These are phyloP conservation scores for Smittium mucronatum DNA, from an alignment of 371 early-diverging fungal genomes.

Conservation along the genomic window DNA sequence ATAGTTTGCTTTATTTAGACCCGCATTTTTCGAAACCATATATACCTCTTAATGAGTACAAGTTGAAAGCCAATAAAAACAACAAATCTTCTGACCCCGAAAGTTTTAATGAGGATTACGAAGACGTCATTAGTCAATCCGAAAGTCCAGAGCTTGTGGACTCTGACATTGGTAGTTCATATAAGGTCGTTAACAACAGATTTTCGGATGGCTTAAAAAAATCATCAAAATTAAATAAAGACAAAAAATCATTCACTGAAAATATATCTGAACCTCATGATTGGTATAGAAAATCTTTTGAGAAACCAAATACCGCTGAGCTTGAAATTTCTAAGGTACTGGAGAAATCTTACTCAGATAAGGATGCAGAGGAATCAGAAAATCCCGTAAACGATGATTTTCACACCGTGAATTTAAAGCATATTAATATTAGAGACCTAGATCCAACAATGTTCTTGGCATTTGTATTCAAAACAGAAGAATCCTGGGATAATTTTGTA, in stretches of 20 bases:
- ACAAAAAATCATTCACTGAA: not conserved
- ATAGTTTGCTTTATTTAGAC: slow-evolving; percentile 31
- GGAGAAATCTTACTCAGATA: not conserved
- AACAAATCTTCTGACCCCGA: not conserved
- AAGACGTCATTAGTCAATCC: not conserved
- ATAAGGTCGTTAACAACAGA: not conserved
- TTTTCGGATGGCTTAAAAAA: not conserved
- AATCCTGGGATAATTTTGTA: slow-evolving; percentile 32
- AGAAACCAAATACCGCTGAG: not conserved
- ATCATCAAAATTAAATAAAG: not conserved
- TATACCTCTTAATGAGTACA: slow-evolving; percentile 17
- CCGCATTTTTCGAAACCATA: slow-evolving; percentile 32
- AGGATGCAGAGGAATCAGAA: not conserved
- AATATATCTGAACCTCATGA: not conserved
- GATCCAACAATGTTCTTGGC: slow-evolving; percentile 35
- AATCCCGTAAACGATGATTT: slow-evolving; percentile 18
- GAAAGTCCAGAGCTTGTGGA: not conserved
- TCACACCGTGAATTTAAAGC: slow-evolving; percentile 29
- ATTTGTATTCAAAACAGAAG: slow-evolving; percentile 34
- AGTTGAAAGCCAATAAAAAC: not conserved
- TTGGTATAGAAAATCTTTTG: too few relatives aligned
- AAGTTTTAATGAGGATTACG: too few relatives aligned
- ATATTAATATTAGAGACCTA: slow-evolving; percentile 26
- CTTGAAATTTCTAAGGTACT: not conserved
- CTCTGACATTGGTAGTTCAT: not conserved